Evolutionary conservation across 2,329 filamentous ascomycete genomes (phyloP).

Genomic region (Aspergillus clavatus): DNA sequence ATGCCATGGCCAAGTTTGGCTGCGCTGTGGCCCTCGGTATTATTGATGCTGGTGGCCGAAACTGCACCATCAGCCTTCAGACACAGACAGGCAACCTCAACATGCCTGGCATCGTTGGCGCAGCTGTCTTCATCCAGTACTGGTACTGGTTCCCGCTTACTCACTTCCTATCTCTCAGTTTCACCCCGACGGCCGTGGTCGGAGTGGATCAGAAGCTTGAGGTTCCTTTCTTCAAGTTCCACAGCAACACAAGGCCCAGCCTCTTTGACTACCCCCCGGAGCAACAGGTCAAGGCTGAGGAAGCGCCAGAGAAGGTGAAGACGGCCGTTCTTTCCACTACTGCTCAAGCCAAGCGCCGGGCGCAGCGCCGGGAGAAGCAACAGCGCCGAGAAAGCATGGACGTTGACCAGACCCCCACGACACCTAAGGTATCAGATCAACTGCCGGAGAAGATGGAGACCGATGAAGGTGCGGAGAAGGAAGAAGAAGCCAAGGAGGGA

Average conservation of each 20-base stretch:
- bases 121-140: constrained; percentile 98
- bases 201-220: constrained; percentile 90
- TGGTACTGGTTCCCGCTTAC: constrained; percentile 99
- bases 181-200: constrained; percentile 95
- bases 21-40: constrained; percentile 91
- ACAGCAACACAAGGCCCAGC: constrained; percentile 89
- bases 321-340: constrained; percentile 95
- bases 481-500: constrained; percentile 54
- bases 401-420: constrained; percentile 72
- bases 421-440: constrained; percentile 59
- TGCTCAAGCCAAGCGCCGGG: constrained; percentile 90
- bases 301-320: constrained; percentile 87
- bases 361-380: constrained; percentile 88
- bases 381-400: constrained; percentile 93
- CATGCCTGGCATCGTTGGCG: constrained; percentile 96
- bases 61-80: constrained; percentile 96
- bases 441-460: constrained; percentile 82
- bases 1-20: constrained; percentile 99
- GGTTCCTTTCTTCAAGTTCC: constrained; percentile 89
- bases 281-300: constrained; percentile 89
- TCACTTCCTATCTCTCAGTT: constrained; percentile 92
- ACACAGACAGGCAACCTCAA: constrained; percentile 98
- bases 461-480: constrained; percentile 52
- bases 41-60: constrained; percentile 94
- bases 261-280: constrained; percentile 98